Conservation (phyloP, 371 early-diverging fungal genomes). For the Catenaria anguillulae region DNA sequence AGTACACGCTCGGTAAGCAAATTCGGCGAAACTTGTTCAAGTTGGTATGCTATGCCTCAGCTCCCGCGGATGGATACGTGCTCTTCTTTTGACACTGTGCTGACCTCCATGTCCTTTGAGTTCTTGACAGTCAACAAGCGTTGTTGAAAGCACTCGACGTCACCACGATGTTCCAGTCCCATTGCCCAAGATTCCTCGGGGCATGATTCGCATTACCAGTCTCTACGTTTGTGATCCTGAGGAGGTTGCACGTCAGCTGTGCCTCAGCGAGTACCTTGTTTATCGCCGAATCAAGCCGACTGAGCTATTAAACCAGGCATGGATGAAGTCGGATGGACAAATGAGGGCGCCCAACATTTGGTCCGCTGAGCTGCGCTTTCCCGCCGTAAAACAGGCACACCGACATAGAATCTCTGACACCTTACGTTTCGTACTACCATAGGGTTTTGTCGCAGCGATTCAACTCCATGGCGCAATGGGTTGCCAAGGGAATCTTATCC, state of each 20-base stretch:
- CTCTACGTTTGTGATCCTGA: slow-evolving; percentile 12
- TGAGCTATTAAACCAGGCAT: slow-evolving; percentile 19
- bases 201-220: background rate
- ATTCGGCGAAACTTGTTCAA: slow-evolving; percentile 17
- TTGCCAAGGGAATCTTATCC: slow-evolving; percentile 13
- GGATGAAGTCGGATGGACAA: slow-evolving; percentile 13
- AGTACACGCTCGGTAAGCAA: slow-evolving; percentile 15
- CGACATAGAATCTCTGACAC: background rate
- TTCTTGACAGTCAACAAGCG: background rate
- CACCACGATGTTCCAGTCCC: background rate
- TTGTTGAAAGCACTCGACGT: background rate
- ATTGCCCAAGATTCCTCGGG: background rate
- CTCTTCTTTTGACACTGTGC: no score
- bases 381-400: no score
- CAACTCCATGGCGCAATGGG: slow-evolving; percentile 20
- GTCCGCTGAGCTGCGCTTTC: background rate
- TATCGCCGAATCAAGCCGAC: slow-evolving; percentile 16
- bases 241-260: slow-evolving; percentile 21
- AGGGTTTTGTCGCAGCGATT: slow-evolving; percentile 13
- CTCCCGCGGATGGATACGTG: no score
- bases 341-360: slow-evolving; percentile 14
- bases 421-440: background rate
- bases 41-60: slow-evolving; percentile 9
- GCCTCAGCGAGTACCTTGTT: slow-evolving; percentile 14
- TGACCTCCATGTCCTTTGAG: background rate